Percentiles rank a stretch among this genome's conserved stretches.
phyloP scores from a whole-genome alignment of 192 early-diverging fungal genomes.

The Umbelopsis isabellina region DNA sequence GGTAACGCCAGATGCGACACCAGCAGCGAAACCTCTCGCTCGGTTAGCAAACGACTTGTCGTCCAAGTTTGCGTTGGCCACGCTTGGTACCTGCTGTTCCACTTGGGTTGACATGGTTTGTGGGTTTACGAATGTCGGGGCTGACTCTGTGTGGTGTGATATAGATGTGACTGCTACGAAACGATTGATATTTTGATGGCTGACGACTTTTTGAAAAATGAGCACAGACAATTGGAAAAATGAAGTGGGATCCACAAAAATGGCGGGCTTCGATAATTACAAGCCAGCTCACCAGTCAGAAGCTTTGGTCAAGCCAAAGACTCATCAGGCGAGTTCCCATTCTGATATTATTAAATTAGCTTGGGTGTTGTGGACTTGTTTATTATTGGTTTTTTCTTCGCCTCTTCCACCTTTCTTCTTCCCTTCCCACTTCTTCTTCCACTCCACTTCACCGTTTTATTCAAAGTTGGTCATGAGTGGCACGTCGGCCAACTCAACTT shows the following conservation, averaged over 20 bases:
- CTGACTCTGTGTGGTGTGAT: no score
- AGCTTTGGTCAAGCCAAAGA: no score
- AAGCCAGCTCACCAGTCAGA: background rate
- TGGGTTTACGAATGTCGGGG: no score
- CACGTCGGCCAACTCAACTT: background rate
- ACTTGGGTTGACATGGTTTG: background rate
- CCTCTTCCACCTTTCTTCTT: background rate
- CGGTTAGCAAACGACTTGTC: slow-evolving; percentile 36
- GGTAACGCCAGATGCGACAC: slow-evolving; percentile 74
- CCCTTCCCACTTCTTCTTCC: background rate
- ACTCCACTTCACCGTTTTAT: background rate
- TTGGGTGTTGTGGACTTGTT: no score
- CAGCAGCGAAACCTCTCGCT: slow-evolving; percentile 70
- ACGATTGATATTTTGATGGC: background rate
- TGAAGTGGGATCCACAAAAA: no score
- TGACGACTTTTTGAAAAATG: background rate
- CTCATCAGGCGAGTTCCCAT: no score
- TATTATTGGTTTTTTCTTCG: no score
- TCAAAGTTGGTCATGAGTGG: background rate
- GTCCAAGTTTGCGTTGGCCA: slow-evolving; percentile 1
- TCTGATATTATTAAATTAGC: no score
- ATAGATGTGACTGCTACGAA: slow-evolving; percentile 3
- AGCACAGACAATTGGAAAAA: slow-evolving; percentile 1
- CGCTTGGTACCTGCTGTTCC: background rate
- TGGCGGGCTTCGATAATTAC: no score